These are phyloP conservation scores for Boletus rubescentipes DNA, from an alignment of 768 basidiomycete species.

Conservation along the genomic window DNA sequence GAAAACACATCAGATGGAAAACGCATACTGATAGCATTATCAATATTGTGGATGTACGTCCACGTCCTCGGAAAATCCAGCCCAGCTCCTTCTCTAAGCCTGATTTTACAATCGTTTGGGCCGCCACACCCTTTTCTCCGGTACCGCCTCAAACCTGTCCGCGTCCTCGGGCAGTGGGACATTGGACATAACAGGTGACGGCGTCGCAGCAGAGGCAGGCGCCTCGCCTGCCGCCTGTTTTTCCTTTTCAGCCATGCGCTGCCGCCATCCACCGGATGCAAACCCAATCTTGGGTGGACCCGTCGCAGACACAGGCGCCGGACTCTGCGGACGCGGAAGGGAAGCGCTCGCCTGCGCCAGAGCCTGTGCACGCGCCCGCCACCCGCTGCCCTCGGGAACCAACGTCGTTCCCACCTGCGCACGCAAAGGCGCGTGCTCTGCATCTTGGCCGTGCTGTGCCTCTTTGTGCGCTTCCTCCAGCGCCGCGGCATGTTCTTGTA, in stretches of 20 bases:
- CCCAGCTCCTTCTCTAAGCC: too few relatives aligned
- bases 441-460: constrained; percentile 69
- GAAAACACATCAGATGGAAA: neutral
- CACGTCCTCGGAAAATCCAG: too few relatives aligned
- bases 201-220: neutral
- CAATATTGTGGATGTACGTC: too few relatives aligned
- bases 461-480: constrained; percentile 58
- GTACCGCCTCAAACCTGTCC: constrained; percentile 72
- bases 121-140: constrained; percentile 28
- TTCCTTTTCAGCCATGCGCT: constrained; percentile 27
- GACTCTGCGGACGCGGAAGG: constrained; percentile 60
- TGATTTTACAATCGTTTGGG: constrained; percentile 17
- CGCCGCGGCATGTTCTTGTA: constrained; percentile 47
- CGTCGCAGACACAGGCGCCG: constrained; percentile 38
- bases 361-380: constrained; percentile 18
- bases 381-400: constrained; percentile 22
- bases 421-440: constrained; percentile 43
- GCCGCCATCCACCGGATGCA: constrained; percentile 53
- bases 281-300: constrained; percentile 38
- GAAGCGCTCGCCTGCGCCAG: too few relatives aligned
- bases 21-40: too few relatives aligned
- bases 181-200: constrained; percentile 6
- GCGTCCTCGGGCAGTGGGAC: constrained; percentile 50
- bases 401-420: too few relatives aligned
- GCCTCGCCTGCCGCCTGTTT: neutral